Conservation (phyloP, 1,284 basidiomycete genomes). For the Inonotus hispidus region DNA sequence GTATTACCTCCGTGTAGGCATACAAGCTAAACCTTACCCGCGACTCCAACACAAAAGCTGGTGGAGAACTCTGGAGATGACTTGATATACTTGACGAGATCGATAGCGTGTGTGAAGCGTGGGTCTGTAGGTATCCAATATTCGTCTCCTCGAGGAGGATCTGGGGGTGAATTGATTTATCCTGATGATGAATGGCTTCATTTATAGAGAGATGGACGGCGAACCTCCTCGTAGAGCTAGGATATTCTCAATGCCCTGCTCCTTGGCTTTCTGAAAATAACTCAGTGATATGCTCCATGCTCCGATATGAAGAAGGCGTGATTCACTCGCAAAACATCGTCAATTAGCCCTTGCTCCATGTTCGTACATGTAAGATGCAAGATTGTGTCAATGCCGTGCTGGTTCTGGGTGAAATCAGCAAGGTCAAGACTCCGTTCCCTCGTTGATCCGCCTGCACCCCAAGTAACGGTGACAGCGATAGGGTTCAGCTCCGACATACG, state of each 20-base stretch:
- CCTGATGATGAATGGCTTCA: constrained; percentile 1
- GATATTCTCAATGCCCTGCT: constrained; percentile 83
- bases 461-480: constrained; percentile 84
- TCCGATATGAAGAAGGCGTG: neutral
- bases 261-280: constrained; percentile 63
- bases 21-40: constrained; percentile 46
- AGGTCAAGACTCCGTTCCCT: constrained; percentile 86
- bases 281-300: neutral
- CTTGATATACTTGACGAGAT: constrained; percentile 90
- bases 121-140: constrained; percentile 87
- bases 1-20: constrained; percentile 4
- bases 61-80: constrained; percentile 73
- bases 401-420: constrained; percentile 63
- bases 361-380: constrained; percentile 98
- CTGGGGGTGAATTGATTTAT: constrained; percentile 33
- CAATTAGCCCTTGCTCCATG: constrained; percentile 85
- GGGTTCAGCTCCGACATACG: constrained; percentile 68
- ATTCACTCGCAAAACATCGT: constrained; percentile 74
- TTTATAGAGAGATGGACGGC: neutral
- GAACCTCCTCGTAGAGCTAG: constrained; percentile 81
- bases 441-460: constrained; percentile 96
- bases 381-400: constrained; percentile 77
- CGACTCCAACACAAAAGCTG: constrained; percentile 89
- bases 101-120: constrained; percentile 82
- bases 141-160: constrained; percentile 91